Evolutionary conservation across 2,329 filamentous ascomycete genomes (phyloP).

Genomic region (Aschersonia sp.): DNA sequence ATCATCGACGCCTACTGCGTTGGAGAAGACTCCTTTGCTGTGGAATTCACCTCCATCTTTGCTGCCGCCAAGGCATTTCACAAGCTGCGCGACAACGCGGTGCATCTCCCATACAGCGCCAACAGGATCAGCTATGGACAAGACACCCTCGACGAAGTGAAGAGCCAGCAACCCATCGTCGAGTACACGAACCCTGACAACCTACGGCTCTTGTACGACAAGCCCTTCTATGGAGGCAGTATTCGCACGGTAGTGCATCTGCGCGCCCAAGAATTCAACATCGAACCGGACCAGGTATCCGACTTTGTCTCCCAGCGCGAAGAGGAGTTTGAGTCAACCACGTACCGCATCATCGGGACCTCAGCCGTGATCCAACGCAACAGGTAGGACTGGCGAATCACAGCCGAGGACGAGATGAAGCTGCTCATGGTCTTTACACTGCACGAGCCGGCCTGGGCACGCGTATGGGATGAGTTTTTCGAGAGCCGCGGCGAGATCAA

Average conservation of each 20-base stretch:
- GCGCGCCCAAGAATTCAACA: constrained; percentile 4
- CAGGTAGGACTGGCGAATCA: constrained; percentile 7
- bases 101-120: neutral
- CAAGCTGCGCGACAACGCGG: neutral
- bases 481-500: constrained; percentile 7
- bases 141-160: neutral
- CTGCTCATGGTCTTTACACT: constrained; percentile 9
- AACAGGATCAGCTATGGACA: neutral
- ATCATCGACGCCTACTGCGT: constrained; percentile 2
- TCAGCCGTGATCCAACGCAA: constrained; percentile 6
- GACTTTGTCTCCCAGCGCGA: constrained; percentile 1
- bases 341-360: constrained; percentile 7
- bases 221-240: neutral
- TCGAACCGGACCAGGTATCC: constrained; percentile 4
- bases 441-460: constrained; percentile 8
- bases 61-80: constrained; percentile 1
- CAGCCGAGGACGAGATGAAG: constrained; percentile 6
- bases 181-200: neutral
- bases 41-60: constrained; percentile 10
- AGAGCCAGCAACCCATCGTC: neutral
- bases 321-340: constrained; percentile 1
- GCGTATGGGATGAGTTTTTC: constrained; percentile 12
- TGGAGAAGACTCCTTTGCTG: neutral
- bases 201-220: neutral
- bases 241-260: neutral